Base-by-base conservation (phyloP, 2,329 filamentous ascomycete species). In the Fusarium temperatum region DNA sequence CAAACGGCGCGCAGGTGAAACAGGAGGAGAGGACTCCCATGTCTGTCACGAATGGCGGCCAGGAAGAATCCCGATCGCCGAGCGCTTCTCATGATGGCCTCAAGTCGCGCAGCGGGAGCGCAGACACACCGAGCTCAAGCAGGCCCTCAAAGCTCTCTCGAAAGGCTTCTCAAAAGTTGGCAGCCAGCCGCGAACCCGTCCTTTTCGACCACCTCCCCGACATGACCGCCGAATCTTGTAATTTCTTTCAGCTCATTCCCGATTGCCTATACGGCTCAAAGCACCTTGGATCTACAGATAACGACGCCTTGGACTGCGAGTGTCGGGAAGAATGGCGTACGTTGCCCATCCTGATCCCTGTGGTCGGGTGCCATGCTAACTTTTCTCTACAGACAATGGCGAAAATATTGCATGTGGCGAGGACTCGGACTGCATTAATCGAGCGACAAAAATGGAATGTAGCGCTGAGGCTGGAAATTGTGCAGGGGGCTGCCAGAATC, bases 351-450 rank as follows among this genome's bases (percentile, higher is more conserved):
- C 45, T 44, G 50, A 54, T 42, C 30, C 36, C 7, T 45, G 22
- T 57, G 18, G 17, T 36, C 35, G 38, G 28, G 54, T 63, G 5
- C 14, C 35, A 58, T 48, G 58, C 74, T 77, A 58, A 71, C 66
- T 61, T 72, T 72, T 32, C 32, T 66, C 61, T 75, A 26, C 79
- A 92, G 90, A 84, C 41, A 85, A 90, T 81, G 88, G 89, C 72
- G 82, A 84, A 73, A 99, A 99, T 82, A 84, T 92, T 83, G 95
- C 96, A 56, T 99, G 96, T 82, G 96, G 94, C 75, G 95, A 98
- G 78, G 94, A 98, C 83, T 97, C 95, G 22, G 96, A 98, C 83
- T 99, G 96, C 84, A 99, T 99, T 87, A 99, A 99, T 83, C 93
- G 96, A 79, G 94, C 94, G 66, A 98, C 96, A 66, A 98, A 98